Conservation (phyloP, 2,329 filamentous ascomycete genomes). For the Cytospora chrysosperma region DNA sequence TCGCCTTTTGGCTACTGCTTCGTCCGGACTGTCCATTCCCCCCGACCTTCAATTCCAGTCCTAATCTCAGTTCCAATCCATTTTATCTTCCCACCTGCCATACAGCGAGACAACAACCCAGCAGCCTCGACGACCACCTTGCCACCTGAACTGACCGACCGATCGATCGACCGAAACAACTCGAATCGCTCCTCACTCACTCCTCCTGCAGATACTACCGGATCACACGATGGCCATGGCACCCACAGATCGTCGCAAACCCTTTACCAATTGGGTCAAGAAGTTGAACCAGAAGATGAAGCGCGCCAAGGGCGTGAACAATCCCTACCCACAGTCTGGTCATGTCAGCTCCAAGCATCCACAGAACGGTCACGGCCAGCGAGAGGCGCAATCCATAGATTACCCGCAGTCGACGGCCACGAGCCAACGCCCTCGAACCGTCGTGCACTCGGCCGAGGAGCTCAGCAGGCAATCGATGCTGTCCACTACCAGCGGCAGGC, state of each 20-base stretch:
- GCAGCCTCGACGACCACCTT: background rate
- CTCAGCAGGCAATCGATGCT: conserved; percentile 21
- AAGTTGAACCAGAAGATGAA: conserved; percentile 70
- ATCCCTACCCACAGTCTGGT: conserved; percentile 87
- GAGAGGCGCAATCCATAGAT: conserved; percentile 19
- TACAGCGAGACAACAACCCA: background rate
- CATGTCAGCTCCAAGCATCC: conserved; percentile 38
- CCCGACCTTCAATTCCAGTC: background rate
- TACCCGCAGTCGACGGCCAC: conserved; percentile 25
- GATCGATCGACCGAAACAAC: conserved; percentile 16
- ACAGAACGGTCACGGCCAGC: conserved; percentile 30
- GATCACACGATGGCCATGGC: conserved; percentile 23
- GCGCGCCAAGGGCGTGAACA: conserved; percentile 68
- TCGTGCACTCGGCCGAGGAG: conserved; percentile 23
- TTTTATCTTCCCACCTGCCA: background rate
- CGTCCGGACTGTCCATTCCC: conserved; percentile 8
- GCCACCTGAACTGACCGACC: background rate
- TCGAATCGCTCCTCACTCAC: conserved; percentile 24
- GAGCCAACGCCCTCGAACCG: conserved; percentile 10
- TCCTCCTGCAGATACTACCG: background rate
- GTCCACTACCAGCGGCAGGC: conserved; percentile 17
- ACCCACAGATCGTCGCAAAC: conserved; percentile 65
- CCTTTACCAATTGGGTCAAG: conserved; percentile 93
- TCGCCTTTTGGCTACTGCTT: conserved; percentile 7
- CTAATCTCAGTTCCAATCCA: background rate